These are phyloP conservation scores for Lactifluus pinguis DNA, from an alignment of 768 basidiomycete species.

Conservation along the genomic window DNA sequence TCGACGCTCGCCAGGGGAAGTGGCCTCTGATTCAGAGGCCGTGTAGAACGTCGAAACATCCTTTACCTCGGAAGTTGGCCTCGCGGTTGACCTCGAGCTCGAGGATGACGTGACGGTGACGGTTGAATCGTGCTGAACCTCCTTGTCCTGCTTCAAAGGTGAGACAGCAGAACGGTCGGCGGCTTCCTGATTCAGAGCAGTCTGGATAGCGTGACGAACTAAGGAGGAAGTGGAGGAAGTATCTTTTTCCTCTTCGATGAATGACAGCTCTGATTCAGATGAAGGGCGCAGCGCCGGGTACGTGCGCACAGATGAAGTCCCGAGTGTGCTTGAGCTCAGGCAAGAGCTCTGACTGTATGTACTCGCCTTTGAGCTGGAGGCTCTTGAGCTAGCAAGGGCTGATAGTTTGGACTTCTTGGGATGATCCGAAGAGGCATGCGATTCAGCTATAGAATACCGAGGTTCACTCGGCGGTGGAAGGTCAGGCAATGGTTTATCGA, in stretches of 20 bases:
- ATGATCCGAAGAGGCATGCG: conserved; percentile 4
- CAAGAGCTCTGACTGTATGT: conserved; percentile 44
- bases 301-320: conserved; percentile 58
- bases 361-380: conserved; percentile 27
- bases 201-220: conserved; percentile 55
- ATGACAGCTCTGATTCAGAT: conserved; percentile 38
- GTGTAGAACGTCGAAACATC: conserved; percentile 1
- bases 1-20: conserved; percentile 20
- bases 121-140: conserved; percentile 10
- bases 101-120: conserved; percentile 5
- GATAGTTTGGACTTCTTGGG: conserved; percentile 55
- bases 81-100: conserved; percentile 14
- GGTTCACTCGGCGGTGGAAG: conserved; percentile 27
- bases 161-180: conserved; percentile 29
- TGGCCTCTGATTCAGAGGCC: neutral
- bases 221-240: conserved; percentile 48
- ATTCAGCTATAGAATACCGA: conserved; percentile 13
- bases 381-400: conserved; percentile 51
- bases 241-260: conserved; percentile 6
- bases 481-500: conserved; percentile 19
- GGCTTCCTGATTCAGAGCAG: conserved; percentile 56
- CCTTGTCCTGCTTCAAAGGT: conserved; percentile 1
- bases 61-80: conserved; percentile 5
- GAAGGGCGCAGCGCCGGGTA: conserved; percentile 66
- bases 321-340: conserved; percentile 27